Conservation (phyloP, 192 early-diverging fungal genomes). For the Coemansia sp. region DNA sequence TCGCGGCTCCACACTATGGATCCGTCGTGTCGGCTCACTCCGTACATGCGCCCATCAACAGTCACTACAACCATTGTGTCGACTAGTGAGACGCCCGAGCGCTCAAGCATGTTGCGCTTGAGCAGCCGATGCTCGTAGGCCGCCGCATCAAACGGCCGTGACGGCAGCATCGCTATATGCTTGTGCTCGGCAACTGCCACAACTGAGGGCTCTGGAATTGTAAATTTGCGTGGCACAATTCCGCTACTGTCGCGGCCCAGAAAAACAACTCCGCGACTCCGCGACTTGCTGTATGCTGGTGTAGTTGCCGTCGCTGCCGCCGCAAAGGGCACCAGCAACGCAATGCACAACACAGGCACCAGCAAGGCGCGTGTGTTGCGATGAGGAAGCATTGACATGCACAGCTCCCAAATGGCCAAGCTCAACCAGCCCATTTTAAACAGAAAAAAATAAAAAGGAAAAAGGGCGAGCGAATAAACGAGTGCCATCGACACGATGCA, state of each 20-base stretch:
- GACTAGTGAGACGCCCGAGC: constrained; percentile 31
- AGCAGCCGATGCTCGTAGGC: constrained; percentile 36
- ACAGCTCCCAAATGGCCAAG: constrained; percentile 42
- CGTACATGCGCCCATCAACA: constrained; percentile 49
- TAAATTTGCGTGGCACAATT: constrained; percentile 52
- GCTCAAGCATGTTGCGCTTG: constrained; percentile 33
- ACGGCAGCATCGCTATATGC: constrained; percentile 44
- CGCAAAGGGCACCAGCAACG: constrained; percentile 28
- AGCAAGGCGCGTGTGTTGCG: constrained; percentile 48
- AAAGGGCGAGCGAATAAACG: too few relatives aligned
- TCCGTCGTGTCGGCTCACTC: constrained; percentile 43
- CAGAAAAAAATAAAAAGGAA: not conserved
- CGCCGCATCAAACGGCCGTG: constrained; percentile 29
- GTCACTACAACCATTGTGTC: constrained; percentile 51
- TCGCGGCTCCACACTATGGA: constrained; percentile 47
- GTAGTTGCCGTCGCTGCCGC: constrained; percentile 12
- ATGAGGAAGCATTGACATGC: constrained; percentile 50
- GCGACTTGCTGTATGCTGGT: not conserved
- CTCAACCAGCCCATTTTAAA: constrained; percentile 40
- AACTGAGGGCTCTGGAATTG: constrained; percentile 45
- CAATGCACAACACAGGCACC: constrained; percentile 41
- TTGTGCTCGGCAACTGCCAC: constrained; percentile 46
- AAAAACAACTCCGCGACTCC: constrained; percentile 13
- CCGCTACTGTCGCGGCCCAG: constrained; percentile 27
- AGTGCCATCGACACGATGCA: not conserved